A percentile compares a stretch with the other conserved stretches of the same genome.
Conservation (phyloP, 208 protist genomes). For the Porcisia hertigi region DNA sequence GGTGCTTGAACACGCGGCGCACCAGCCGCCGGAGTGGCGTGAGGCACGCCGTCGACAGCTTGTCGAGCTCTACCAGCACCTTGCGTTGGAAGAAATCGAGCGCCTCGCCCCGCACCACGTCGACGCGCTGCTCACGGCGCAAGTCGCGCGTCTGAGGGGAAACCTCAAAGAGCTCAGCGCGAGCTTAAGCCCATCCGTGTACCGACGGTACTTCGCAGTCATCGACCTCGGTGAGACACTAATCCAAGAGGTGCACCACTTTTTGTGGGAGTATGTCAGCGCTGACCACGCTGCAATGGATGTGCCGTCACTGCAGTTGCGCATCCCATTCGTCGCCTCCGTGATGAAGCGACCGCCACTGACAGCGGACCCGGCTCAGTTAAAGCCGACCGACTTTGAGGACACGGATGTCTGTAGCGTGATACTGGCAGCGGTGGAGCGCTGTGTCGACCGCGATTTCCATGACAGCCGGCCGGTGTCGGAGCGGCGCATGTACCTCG, state of each 20-base stretch:
- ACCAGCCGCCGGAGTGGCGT: conserved; percentile 74
- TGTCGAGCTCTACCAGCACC: conserved; percentile 80
- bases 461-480: conserved; percentile 55
- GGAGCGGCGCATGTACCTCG: conserved; percentile 74
- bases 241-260: conserved; percentile 77
- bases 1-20: conserved; percentile 76
- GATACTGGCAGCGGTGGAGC: conserved; percentile 73
- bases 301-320: conserved; percentile 63
- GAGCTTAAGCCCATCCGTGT: conserved; percentile 69
- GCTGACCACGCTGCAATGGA: conserved; percentile 77
- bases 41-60: conserved; percentile 84
- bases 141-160: conserved; percentile 65
- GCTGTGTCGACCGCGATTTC: conserved; percentile 68
- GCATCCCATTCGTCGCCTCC: conserved; percentile 73
- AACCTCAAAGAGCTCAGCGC: conserved; percentile 67
- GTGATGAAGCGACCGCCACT: conserved; percentile 62
- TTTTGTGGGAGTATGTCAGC: conserved; percentile 83
- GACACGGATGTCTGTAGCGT: conserved; percentile 81
- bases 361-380: conserved; percentile 21
- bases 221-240: conserved; percentile 54
- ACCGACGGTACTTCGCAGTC: conserved; percentile 65
- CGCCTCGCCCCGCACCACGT: conserved; percentile 59
- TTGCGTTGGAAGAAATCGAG: conserved; percentile 72
- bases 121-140: conserved; percentile 57
- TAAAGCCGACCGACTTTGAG: conserved; percentile 66